phyloP scores from a whole-genome alignment of 140 eudicot genomes.

The Anethum foeniculum region DNA sequence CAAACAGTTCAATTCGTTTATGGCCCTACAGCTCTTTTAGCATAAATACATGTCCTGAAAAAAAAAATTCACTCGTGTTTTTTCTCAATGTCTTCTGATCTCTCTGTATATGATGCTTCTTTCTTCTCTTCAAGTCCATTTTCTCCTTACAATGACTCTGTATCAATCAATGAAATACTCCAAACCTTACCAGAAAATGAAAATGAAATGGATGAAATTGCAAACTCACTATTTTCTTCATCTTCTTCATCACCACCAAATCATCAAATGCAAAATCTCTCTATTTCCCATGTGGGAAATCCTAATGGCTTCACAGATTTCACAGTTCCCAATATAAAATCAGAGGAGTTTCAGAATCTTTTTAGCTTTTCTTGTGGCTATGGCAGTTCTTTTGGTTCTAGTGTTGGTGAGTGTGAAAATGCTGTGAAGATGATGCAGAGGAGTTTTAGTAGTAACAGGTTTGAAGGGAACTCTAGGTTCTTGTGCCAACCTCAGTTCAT shows the following conservation, averaged over 20 bases:
- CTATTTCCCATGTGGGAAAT: conserved; percentile 37
- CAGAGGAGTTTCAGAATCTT: conserved; percentile 54
- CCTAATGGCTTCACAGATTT: conserved; percentile 23
- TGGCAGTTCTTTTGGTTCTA: conserved; percentile 10
- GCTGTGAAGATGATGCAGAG: conserved; percentile 67
- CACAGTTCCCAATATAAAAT: conserved; percentile 39
- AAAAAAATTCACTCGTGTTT: neutral
- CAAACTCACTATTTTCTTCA: conserved; percentile 22
- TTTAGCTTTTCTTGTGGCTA: conserved; percentile 16
- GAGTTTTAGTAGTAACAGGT: conserved; percentile 64
- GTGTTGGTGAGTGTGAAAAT: conserved; percentile 32
- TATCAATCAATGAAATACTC: conserved; percentile 26
- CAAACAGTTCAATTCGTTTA: too few relatives aligned
- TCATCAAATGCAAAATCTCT: conserved; percentile 50
- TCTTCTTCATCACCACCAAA: conserved; percentile 70
- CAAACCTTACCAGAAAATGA: conserved; percentile 31
- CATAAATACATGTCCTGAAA: neutral
- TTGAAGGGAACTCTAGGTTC: conserved; percentile 34
- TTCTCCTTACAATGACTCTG: conserved; percentile 48
- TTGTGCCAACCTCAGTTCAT: conserved; percentile 44
- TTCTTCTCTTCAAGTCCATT: conserved; percentile 45
- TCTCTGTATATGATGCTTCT: conserved; percentile 45
- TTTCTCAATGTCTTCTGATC: conserved; percentile 67
- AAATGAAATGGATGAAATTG: conserved; percentile 45
- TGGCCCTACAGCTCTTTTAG: neutral